Evolutionary conservation across 805 yeast species (phyloP), one percentile per base, ranked within the genome.

Genomic region (Torulaspora microellipsoides): DNA sequence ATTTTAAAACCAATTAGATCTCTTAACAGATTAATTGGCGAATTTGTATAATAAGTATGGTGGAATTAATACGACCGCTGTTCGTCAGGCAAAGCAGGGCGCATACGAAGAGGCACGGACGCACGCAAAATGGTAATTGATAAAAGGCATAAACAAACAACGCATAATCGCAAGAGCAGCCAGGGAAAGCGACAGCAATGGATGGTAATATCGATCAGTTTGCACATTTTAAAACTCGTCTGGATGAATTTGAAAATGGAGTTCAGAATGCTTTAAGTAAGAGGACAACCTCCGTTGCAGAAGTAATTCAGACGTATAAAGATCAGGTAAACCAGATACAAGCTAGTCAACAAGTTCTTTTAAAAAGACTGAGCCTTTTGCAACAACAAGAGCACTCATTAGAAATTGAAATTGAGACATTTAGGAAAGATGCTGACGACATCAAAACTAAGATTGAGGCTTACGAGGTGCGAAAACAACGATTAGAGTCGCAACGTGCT

Each of bases 361-460:
- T 53, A 3, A 57, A 50, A 1, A 66, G 65, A 23, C 64, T 74
- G 15, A 56, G 59, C 4, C 60, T 52, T 10, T 50, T 69, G 12
- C 52, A 54, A 12, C 41, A 48, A 13, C 55, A 60, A 37, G 65
- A 63, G 33, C 54, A 49, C 10, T 62, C 64, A 25, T 59, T 68
- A 0, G 55, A 58, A 32, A 55, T 52, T 25, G 59, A 63, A 31
- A 59, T 69, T 5, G 40, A 47, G 15, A 40, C 50, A 23, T 56
- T 52, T 13, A 49, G 56, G 47, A 15, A 52, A 34, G 52, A 62
- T 55, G 33, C 46, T 50, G 65, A 58, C 8, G 58, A 61, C 17
- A 72, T 68, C 20, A 67, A 67, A 38, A 49, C 58, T 35, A 58
- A 69, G 51, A 64, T 65, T 34, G 64, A 67, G 48, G 64, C 65